A percentile compares a stretch with the other conserved stretches of the same genome.
Conservation (phyloP, 2,329 filamentous ascomycete genomes). For the Aspergillus puulaauensis region DNA sequence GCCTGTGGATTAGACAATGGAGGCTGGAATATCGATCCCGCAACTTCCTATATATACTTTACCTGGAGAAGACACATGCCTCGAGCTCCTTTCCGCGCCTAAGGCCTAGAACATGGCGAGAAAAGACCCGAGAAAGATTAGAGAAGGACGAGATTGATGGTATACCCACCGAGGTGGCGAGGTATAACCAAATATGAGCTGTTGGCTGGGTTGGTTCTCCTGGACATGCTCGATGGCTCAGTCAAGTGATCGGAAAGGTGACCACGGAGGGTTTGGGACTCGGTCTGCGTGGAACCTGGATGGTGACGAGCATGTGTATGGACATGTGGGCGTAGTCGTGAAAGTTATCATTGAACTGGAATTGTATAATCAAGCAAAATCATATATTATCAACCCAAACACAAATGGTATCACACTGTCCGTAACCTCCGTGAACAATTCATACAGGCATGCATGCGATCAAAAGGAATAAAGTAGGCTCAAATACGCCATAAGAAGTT, state of each 20-base stretch:
- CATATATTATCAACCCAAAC: not conserved
- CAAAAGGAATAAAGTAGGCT: not conserved
- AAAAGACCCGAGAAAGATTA: not conserved
- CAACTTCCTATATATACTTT: not conserved
- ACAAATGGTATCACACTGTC: conserved; percentile 11
- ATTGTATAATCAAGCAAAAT: not conserved
- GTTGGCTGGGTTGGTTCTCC: not conserved
- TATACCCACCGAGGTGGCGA: not conserved
- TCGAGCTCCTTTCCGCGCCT: not conserved
- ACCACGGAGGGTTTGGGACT: not conserved
- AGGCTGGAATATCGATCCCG: not conserved
- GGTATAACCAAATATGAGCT: not conserved
- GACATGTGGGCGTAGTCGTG: not conserved
- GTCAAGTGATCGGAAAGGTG: not conserved
- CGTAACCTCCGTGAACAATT: not conserved
- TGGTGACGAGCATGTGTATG: not conserved
- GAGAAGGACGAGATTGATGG: not conserved
- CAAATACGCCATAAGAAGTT: not conserved
- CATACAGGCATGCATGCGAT: conserved; percentile 1
- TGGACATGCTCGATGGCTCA: not conserved
- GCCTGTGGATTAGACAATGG: not conserved
- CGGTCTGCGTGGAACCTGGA: not conserved
- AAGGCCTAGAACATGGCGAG: not conserved
- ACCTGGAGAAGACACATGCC: not conserved
- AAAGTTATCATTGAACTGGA: not conserved